Evolutionary conservation across 352 stramenopile genomes (phyloP), one percentile per base, ranked within the genome.

Genomic region (Achlya hypogyna): DNA sequence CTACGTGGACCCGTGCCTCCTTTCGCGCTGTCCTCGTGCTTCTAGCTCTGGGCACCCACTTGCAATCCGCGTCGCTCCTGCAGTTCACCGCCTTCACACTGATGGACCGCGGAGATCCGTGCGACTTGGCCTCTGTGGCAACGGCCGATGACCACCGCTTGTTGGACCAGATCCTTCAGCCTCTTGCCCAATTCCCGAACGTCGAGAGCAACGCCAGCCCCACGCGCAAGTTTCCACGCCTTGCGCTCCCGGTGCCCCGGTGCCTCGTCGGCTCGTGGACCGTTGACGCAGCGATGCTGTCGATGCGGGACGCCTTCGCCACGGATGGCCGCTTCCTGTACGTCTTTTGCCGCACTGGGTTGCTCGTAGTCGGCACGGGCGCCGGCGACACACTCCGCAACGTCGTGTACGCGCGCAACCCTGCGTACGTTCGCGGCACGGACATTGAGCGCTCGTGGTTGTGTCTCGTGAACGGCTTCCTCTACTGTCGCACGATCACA

Each of bases 401-500:
- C 65, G 87, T 78, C 25, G 83, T 91, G 22, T 91, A 91, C 51
- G 74, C 64, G 5, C 78, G 85, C 42, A 89, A 89, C 63, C 78
- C 74, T 25, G 56, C 62, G 12, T 91, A 91, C 70, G 65, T 49
- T 43, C 76, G 83, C 16, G 81, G 70, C 27, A 72, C 75, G 28
- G 81, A 91, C 56, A 78, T 81, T 1, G 83, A 91, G 51, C 73
- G 83, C 18, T 89, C 82, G n/a, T 91, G 83, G 83, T 72, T 91
- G 32, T 89, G 81, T 59, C 79, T 75, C n/a, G 84, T 89, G 58
- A 77, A 71, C 5, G 63, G 75, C 27, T 75, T 71, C 20, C 67
- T 91, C 10, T 91, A 89, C 58, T 91, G 83, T 38, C 81, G 83
- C 67, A 91, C 78, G 18, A 86, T 90, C 56, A 59, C 84, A 38